Conservation (phyloP, 139 green algal genomes). For the Prasinococcaceae sp. region DNA sequence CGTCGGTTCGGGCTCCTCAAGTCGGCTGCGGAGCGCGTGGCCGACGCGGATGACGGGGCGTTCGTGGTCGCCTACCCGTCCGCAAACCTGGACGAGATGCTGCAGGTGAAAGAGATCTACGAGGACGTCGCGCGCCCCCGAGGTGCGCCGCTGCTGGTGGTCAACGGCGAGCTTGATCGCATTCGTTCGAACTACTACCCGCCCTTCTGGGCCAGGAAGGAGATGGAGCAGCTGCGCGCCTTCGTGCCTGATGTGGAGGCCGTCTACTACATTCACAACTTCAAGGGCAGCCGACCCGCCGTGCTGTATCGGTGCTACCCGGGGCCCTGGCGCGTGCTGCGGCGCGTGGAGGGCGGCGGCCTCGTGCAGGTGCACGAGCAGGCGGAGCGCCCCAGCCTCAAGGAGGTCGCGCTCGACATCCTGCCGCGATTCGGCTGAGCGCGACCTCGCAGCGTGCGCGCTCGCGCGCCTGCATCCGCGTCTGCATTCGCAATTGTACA, state of each 20-base stretch:
- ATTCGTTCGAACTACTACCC: conserved; percentile 41
- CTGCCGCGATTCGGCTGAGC: conserved; percentile 27
- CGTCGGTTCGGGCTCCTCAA: no score
- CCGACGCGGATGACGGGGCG: background rate
- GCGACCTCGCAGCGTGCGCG: no score
- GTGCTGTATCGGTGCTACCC: conserved; percentile 54
- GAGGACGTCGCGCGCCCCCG: conserved; percentile 15
- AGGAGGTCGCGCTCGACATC: conserved; percentile 55
- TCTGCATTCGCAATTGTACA: no score
- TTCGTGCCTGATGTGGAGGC: conserved; percentile 36
- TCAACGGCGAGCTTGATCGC: conserved; percentile 67
- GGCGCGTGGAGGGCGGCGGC: conserved; percentile 18
- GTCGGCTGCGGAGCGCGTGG: background rate
- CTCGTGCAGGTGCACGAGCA: conserved; percentile 32
- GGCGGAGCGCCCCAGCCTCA: conserved; percentile 37
- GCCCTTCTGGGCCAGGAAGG: conserved; percentile 41
- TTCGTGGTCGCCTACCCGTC: conserved; percentile 10
- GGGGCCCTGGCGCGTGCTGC: conserved; percentile 55
- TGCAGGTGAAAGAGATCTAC: conserved; percentile 39
- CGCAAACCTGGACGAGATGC: conserved; percentile 37
- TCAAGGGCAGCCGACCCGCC: conserved; percentile 44
- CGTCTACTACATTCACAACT: conserved; percentile 70
- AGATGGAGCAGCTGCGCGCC: conserved; percentile 40
- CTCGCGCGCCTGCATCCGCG: no score
- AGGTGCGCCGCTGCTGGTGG: conserved; percentile 46